Base-by-base conservation (phyloP, 139 green algal species). In the Chlorella sp. region DNA sequence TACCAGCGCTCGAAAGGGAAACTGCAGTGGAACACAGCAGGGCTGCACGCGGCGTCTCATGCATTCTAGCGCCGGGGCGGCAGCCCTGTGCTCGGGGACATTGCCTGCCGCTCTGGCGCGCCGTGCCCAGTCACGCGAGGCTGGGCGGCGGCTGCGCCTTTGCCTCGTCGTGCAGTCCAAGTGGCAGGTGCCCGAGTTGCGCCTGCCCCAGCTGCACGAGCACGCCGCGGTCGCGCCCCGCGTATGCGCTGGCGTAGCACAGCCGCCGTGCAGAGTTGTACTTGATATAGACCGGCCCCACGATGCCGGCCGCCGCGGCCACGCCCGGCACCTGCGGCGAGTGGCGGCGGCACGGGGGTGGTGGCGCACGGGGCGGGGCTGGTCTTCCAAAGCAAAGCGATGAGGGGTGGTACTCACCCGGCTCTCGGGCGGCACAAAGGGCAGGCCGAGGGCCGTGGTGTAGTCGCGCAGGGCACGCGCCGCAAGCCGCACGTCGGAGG, bases 101-200 rank as follows among this genome's bases (percentile, higher is more conserved):
- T n/a, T n/a, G n/a, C n/a, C n/a, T n/a, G n/a, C n/a, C n/a, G n/a
- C n/a, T n/a, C n/a, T n/a, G n/a, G n/a, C n/a, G n/a, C n/a, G n/a
- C n/a, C n/a, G n/a, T n/a, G n/a, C n/a, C n/a, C n/a, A n/a, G n/a
- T n/a, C n/a, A n/a, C n/a, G n/a, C n/a, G n/a, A n/a, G n/a, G n/a
- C n/a, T n/a, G n/a, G 69, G 69, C 38, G 69, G 51, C n/a, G 69
- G 69, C 35, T 40, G 69, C 38, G 53, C 38, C 80, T 84, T 88
- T 0, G 42, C 79, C 45, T 93, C 90, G 55, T 94, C 90, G n/a
- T 81, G 85, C 15, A 94, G 68, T 2, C 90, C 90, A 25, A 94
- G 66, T 0, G 90, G 90, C 62, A 94, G 86, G 73, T 94, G 90
- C 0, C 90, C 90, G 43, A 94, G 50, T 77, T 91, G 87, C 35